Evolutionary conservation across 2,329 filamentous ascomycete species (phyloP).

Genomic region (Penicillium rolfsii): DNA sequence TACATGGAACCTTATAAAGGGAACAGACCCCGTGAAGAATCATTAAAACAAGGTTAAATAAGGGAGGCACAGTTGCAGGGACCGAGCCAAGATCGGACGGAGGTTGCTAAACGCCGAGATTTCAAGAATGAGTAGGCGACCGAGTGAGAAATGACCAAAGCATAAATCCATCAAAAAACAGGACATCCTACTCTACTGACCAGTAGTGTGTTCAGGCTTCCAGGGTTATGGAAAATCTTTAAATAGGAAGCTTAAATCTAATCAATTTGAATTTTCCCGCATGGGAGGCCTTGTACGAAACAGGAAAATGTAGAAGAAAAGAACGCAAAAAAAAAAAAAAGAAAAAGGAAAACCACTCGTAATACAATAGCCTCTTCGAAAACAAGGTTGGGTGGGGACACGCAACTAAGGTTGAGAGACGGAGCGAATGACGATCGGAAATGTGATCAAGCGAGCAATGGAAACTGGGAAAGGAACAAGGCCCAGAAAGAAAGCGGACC

Average conservation of each 20-base stretch:
- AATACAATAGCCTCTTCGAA: conserved; percentile 19
- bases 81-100: conserved; percentile 25
- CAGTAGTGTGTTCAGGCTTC: neutral
- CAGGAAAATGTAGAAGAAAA: conserved; percentile 6
- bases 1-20: conserved; percentile 18
- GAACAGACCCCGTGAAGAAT: conserved; percentile 22
- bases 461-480: neutral
- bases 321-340: no score
- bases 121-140: conserved; percentile 25
- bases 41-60: conserved; percentile 37
- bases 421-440: conserved; percentile 25
- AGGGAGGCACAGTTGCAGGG: conserved; percentile 27
- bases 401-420: conserved; percentile 29
- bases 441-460: conserved; percentile 14
- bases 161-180: neutral
- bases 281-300: conserved; percentile 1
- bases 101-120: conserved; percentile 33
- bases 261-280: conserved; percentile 1
- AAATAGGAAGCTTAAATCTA: conserved; percentile 2
- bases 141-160: conserved; percentile 9
- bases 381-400: conserved; percentile 28
- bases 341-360: conserved; percentile 17
- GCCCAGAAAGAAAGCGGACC: conserved; percentile 3
- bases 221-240: neutral
- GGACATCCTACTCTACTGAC: no score